A percentile compares a stretch with the other conserved stretches of the same genome.
Evolutionary conservation across 2,329 filamentous ascomycete genomes (phyloP).

Genomic region (Cladophialophora chaetospira): DNA sequence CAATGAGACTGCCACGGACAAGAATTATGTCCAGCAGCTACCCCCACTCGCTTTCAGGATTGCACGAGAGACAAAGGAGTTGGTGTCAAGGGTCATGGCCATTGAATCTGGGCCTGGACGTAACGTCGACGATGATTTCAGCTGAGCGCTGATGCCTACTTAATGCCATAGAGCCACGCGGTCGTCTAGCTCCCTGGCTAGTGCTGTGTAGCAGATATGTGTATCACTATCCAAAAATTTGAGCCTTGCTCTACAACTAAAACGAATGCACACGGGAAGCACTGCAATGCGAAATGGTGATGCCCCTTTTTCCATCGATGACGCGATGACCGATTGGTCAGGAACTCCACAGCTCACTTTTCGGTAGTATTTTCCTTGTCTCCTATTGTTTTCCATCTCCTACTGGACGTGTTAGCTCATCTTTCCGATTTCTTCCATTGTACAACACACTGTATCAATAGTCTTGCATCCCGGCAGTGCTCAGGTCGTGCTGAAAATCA

Average conservation of each 20-base stretch:
- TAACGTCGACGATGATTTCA: slow-evolving; percentile 40
- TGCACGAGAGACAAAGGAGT: slow-evolving; percentile 77
- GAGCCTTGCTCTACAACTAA: not conserved
- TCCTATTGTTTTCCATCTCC: slow-evolving; percentile 1
- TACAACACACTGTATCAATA: slow-evolving; percentile 10
- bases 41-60: slow-evolving; percentile 87
- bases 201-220: not conserved
- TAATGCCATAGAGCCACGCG: not conserved
- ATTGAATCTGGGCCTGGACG: slow-evolving; percentile 33
- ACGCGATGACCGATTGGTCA: not conserved
- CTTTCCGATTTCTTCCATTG: slow-evolving; percentile 1
- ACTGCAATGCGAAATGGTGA: not conserved
- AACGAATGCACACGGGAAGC: not conserved
- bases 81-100: slow-evolving; percentile 56
- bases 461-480: not conserved
- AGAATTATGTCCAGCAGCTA: slow-evolving; percentile 67
- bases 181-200: not conserved
- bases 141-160: slow-evolving; percentile 15
- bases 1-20: slow-evolving; percentile 58
- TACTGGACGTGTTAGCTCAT: slow-evolving; percentile 8
- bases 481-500: too few species aligned
- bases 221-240: not conserved
- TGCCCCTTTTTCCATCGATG: not conserved
- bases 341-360: not conserved
- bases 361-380: not conserved